These are phyloP conservation scores for Hypoxylon intermedium DNA, from an alignment of 495 filamentous ascomycete species.

Conservation along the genomic window DNA sequence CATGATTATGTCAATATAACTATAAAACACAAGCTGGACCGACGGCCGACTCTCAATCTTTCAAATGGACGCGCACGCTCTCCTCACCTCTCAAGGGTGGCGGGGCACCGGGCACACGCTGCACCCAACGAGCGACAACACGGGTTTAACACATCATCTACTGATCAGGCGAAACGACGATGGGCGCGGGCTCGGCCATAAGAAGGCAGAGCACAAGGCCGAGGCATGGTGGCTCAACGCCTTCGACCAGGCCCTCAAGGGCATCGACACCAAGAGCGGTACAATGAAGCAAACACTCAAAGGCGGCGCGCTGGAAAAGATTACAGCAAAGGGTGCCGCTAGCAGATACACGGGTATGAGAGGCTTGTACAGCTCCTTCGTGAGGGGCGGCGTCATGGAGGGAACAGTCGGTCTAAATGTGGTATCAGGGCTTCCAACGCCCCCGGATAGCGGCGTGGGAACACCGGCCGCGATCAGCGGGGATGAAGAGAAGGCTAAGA, in stretches of 20 bases:
- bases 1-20: not conserved
- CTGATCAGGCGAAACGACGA: slow-evolving; percentile 72
- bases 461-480: slow-evolving; percentile 40
- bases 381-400: slow-evolving; percentile 72
- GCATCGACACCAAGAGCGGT: slow-evolving; percentile 64
- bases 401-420: slow-evolving; percentile 63
- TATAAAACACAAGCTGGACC: not conserved
- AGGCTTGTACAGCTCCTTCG: slow-evolving; percentile 83
- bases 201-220: slow-evolving; percentile 66
- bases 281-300: slow-evolving; percentile 57
- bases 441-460: slow-evolving; percentile 41
- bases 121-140: slow-evolving; percentile 67
- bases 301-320: slow-evolving; percentile 59
- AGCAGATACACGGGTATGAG: slow-evolving; percentile 56
- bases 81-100: slow-evolving; percentile 81
- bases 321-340: slow-evolving; percentile 49
- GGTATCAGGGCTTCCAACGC: slow-evolving; percentile 25
- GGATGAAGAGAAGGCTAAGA: slow-evolving; percentile 18
- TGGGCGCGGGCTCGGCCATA: slow-evolving; percentile 73
- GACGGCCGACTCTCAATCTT: not conserved
- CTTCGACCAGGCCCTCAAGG: slow-evolving; percentile 79
- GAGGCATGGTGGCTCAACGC: slow-evolving; percentile 83
- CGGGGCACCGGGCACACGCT: slow-evolving; percentile 76
- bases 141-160: slow-evolving; percentile 72
- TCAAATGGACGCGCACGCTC: slow-evolving; percentile 70